Conservation (phyloP, 2,329 filamentous ascomycete genomes). For the Cordyceps cateniannulata region DNA sequence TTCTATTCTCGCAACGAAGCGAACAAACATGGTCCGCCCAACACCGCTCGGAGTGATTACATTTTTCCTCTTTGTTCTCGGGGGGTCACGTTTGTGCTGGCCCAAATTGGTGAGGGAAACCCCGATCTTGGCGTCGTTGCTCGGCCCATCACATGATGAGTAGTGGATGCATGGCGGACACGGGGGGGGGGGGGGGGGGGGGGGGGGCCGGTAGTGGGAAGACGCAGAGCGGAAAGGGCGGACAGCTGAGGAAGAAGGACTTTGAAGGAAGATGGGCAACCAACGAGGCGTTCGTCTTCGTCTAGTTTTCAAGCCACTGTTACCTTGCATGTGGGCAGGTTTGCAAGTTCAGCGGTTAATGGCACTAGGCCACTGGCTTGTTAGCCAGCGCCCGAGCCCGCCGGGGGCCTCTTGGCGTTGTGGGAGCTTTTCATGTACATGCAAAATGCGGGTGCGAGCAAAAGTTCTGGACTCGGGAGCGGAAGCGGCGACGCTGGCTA, state of each 20-base stretch:
- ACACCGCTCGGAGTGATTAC: neutral
- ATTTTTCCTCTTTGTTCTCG: neutral
- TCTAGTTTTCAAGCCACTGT: neutral
- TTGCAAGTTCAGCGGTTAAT: neutral
- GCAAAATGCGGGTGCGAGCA: neutral
- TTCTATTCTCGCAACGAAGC: too few species aligned
- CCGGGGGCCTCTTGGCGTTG: neutral
- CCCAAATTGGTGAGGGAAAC: neutral
- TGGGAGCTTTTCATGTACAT: neutral
- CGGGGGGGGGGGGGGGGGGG: neutral
- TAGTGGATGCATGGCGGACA: neutral
- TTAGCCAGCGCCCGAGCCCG: neutral
- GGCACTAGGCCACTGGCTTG: neutral
- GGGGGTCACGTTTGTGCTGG: neutral
- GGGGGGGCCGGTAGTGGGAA: neutral
- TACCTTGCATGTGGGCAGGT: neutral
- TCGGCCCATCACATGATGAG: slow-evolving; percentile 3
- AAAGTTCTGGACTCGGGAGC: neutral
- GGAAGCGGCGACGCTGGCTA: neutral
- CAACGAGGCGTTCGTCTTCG: neutral
- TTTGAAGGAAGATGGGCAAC: neutral
- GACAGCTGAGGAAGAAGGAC: neutral
- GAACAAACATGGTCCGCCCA: neutral
- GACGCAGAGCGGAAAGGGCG: neutral
- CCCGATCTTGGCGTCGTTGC: neutral